Base-by-base conservation (phyloP, 2,329 filamentous ascomycete genomes). In the Exophiala sp. region DNA sequence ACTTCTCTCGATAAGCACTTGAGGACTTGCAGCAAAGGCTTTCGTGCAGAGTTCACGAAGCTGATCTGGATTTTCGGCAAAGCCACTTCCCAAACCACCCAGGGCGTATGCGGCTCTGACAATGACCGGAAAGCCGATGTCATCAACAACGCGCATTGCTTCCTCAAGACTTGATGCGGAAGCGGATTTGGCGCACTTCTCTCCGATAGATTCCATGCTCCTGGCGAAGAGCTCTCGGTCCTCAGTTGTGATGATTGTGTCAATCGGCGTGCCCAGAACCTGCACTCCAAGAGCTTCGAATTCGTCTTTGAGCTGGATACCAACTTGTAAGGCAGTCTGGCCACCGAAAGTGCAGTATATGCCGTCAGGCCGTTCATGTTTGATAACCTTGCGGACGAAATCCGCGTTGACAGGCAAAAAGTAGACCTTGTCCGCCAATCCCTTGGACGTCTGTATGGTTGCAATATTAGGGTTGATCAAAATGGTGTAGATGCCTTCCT, bases 381-480 rank as follows among this genome's bases (percentile, higher is more conserved):
- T 78, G 66, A 98, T 97, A 66, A 98, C 90, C 73, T 97, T 97
- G 66, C 91, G 87, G 37, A 98, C 93, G 60, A 96, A 97, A 46
- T 97, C 91, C 51, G 91, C 86, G 55, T 90, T 97, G 66, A 98
- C 93, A 1, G 93, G 93, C 37, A 97, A 76, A 77, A 97, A 98
- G 73, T 97, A 98, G 44, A 98, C 93, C 76, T 97, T 97, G 70
- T 98, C 93, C 11, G 93, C 93, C 46, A 98, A 76, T 58, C 93
- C 93, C 73, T 96, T 96, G 46, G 93, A 97, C 3, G 93, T 98
- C 69, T 98, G 93, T 56, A 97, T 97, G 0, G 93, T 98, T 59
- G 93, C 93, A 66, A 98, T 97, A 68, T 98, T 98, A 50, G 93
- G 93, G 73, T 98, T 98, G 78, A 98, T 97, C 57, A 98, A 76